A percentile compares a stretch with the other conserved stretches of the same genome.
Evolutionary conservation across 163 green algal species (phyloP).

Genomic region (Dunaliella salina): DNA sequence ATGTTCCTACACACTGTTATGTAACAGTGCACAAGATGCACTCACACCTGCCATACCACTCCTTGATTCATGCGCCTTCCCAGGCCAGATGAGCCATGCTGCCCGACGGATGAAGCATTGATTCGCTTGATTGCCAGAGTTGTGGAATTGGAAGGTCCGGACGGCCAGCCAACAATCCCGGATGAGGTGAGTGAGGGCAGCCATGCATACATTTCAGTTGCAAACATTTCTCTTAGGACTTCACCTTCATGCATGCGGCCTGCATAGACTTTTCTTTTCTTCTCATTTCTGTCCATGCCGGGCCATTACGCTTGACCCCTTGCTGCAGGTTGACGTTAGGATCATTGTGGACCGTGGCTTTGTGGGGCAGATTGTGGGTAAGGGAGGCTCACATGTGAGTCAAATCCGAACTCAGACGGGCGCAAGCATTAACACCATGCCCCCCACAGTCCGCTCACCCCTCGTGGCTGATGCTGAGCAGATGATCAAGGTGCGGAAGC

Average conservation of each 20-base stretch:
- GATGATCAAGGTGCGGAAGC: conserved; percentile 14
- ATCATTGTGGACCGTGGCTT: conserved; percentile 16
- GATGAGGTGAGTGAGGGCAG: background rate
- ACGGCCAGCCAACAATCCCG: background rate
- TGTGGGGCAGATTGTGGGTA: background rate
- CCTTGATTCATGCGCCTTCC: background rate
- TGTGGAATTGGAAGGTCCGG: background rate
- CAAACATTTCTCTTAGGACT: too few relatives aligned
- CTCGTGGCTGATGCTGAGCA: conserved; percentile 7
- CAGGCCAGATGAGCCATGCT: background rate
- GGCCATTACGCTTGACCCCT: too few relatives aligned
- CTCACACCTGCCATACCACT: too few relatives aligned
- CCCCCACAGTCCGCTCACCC: background rate
- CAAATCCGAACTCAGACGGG: background rate
- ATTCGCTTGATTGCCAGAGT: conserved; percentile 2
- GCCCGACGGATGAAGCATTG: conserved; percentile 1
- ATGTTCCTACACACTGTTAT: too few relatives aligned
- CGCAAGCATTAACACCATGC: background rate
- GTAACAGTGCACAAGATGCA: too few relatives aligned
- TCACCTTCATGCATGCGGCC: too few relatives aligned
- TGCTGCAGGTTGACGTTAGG: background rate
- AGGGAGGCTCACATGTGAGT: background rate
- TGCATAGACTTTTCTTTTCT: too few relatives aligned
- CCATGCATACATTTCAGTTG: too few relatives aligned
- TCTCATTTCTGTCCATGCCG: too few relatives aligned